phyloP scores from a whole-genome alignment of 305 asterid species.

The Fraxinus xanthoxyloides region DNA sequence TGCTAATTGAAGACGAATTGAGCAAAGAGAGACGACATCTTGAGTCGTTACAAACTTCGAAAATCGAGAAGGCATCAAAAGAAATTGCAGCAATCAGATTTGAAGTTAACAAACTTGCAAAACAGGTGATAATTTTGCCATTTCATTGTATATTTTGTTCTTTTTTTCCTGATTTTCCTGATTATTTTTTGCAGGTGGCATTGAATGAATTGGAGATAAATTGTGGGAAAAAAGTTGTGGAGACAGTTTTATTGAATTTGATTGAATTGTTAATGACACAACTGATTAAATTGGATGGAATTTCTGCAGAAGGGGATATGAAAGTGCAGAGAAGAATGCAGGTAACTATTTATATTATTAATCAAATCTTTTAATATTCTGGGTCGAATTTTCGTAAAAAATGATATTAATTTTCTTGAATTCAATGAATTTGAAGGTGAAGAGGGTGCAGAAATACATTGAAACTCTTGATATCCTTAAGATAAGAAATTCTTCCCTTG shows the following conservation, averaged over 20 bases:
- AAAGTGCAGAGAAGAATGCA: slow-evolving; percentile 83
- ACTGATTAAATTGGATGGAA: slow-evolving; percentile 73
- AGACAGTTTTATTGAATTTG: slow-evolving; percentile 49
- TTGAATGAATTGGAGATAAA: slow-evolving; percentile 61
- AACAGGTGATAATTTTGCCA: slow-evolving; percentile 45
- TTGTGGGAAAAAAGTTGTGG: slow-evolving; percentile 77
- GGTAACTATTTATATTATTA: slow-evolving; percentile 32
- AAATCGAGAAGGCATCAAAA: slow-evolving; percentile 57
- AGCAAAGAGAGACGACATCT: slow-evolving; percentile 47
- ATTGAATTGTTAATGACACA: slow-evolving; percentile 82
- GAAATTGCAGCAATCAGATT: slow-evolving; percentile 58
- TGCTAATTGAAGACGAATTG: slow-evolving; percentile 58
- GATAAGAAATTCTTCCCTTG: slow-evolving; percentile 49
- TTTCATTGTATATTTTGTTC: background rate
- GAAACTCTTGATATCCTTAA: slow-evolving; percentile 76
- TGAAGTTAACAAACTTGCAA: slow-evolving; percentile 74
- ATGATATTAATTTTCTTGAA: background rate
- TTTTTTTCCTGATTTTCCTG: slow-evolving; percentile 5
- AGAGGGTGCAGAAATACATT: slow-evolving; percentile 78
- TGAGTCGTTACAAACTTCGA: slow-evolving; percentile 47
- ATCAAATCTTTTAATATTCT: background rate
- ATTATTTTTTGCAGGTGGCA: slow-evolving; percentile 51
- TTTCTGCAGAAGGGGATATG: slow-evolving; percentile 85
- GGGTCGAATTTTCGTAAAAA: background rate
- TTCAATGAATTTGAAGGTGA: slow-evolving; percentile 53